phyloP scores from a whole-genome alignment of 1,284 basidiomycete species.

The Ceratobasidium sp. region DNA sequence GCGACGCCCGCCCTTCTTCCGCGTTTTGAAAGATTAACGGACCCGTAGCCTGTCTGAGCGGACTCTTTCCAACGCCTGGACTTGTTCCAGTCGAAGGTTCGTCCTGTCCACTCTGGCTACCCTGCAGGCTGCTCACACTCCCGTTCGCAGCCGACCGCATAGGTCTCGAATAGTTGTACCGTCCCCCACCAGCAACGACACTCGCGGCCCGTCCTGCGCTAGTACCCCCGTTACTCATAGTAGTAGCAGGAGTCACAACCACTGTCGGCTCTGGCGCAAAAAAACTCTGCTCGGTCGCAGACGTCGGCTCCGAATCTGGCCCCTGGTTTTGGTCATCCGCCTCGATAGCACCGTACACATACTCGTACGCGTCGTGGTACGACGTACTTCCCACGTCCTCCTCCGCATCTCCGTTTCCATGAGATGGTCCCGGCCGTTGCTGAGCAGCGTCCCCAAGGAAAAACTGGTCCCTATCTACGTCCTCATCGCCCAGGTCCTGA shows the following conservation, averaged over 20 bases:
- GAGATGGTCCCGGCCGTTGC: neutral
- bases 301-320: neutral
- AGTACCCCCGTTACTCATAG: neutral
- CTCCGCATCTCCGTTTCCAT: neutral
- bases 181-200: constrained; percentile 9
- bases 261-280: constrained; percentile 13
- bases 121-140: constrained; percentile 20
- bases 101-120: neutral
- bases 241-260: neutral
- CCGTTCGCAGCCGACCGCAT: constrained; percentile 23
- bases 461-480: constrained; percentile 35
- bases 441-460: constrained; percentile 18
- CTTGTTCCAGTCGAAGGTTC: neutral
- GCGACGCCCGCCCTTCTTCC: neutral
- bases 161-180: constrained; percentile 36
- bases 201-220: constrained; percentile 18
- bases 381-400: constrained; percentile 34
- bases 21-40: constrained; percentile 25
- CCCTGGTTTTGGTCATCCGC: constrained; percentile 19
- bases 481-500: constrained; percentile 35
- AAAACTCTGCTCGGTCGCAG: constrained; percentile 13
- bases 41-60: constrained; percentile 23
- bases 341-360: constrained; percentile 36
- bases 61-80: constrained; percentile 10
- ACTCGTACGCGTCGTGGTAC: constrained; percentile 38